Base-by-base conservation (phyloP, 352 stramenopile species). In the Phytophthora citricola region DNA sequence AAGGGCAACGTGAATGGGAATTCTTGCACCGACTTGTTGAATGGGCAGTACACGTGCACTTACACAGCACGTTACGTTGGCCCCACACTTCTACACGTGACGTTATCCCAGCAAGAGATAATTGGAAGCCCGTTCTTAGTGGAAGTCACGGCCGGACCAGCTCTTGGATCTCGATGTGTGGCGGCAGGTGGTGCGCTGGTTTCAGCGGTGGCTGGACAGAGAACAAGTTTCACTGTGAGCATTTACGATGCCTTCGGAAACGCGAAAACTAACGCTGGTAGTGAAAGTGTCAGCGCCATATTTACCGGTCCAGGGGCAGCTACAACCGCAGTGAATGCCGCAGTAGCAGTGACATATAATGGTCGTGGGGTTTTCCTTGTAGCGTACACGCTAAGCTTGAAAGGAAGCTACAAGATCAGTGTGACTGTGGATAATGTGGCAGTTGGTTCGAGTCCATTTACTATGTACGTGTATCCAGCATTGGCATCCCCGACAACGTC, bases 171-270 rank as follows among this genome's bases (percentile, higher is more conserved):
- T 1, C 47, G 67, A 8, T 89, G 71, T 44, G 57, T 81, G 10
- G 85, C 76, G 0, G 38, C 66, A 9, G 83, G 83, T 1, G 61
- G 44, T 1, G 85, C 76, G 0, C 62, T 93, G 3, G 73, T 83
- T n/a, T 79, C 78, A 1, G 75, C 79, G 5, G 70, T 91, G 36
- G 85, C 82, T 24, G 85, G 85, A 4, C 58, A 73, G 11, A 55
- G 53, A 12, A 75, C 73, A 10, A 81, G 59, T 34, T 90, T 91
- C 43, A 86, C 69, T 4, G 56, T 92, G 2, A 65, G 63, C 11
- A 78, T 94, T 14, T 74, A 74, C 38, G 85, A 92, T 58, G 47
- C 74, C 1, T 90, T 86, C 39, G 73, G 69, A 34, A 92, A 92
- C 56, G 50, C 73, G 32, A 92, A 94, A 55, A 15, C 66, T 20